Percentiles rank a stretch among this genome's conserved stretches.
These are phyloP conservation scores for Aspergillus clavatus DNA, from an alignment of 2,329 filamentous ascomycete species.

Conservation along the genomic window DNA sequence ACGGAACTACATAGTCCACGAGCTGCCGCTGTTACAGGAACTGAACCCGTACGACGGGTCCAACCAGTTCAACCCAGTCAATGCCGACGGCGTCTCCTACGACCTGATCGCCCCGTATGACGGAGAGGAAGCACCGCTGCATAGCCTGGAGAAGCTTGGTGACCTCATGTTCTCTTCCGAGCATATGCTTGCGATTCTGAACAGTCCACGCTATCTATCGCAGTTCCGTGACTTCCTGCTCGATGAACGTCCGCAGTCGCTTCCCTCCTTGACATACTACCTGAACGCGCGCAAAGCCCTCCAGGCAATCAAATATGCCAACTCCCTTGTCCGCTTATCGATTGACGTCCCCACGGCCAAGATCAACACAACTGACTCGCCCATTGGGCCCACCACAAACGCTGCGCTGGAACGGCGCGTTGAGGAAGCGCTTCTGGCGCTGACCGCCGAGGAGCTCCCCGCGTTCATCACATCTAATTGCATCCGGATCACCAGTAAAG, in stretches of 20 bases:
- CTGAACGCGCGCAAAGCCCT: conserved; percentile 67
- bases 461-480: conserved; percentile 67
- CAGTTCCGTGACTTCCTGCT: conserved; percentile 65
- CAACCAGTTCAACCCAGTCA: conserved; percentile 26
- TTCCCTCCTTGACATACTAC: conserved; percentile 66
- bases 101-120: conserved; percentile 33
- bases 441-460: conserved; percentile 65
- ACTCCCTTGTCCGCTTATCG: conserved; percentile 60
- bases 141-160: conserved; percentile 60
- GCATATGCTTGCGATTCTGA: conserved; percentile 62
- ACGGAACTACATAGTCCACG: conserved; percentile 22
- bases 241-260: conserved; percentile 54
- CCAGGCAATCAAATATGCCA: conserved; percentile 65
- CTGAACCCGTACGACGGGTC: conserved; percentile 22
- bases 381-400: conserved; percentile 53
- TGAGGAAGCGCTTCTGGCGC: conserved; percentile 57
- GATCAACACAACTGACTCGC: conserved; percentile 51
- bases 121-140: conserved; percentile 21
- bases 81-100: conserved; percentile 31
- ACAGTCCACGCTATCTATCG: conserved; percentile 57
- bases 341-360: conserved; percentile 48
- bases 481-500: conserved; percentile 64
- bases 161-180: conserved; percentile 62
- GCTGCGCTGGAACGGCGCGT: conserved; percentile 58
- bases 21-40: conserved; percentile 26